Percentiles rank a stretch among this genome's conserved stretches.
These are phyloP conservation scores for Chernovozyma sophiae-reginae DNA, from an alignment of 1,139 yeast genomes.

Conservation along the genomic window DNA sequence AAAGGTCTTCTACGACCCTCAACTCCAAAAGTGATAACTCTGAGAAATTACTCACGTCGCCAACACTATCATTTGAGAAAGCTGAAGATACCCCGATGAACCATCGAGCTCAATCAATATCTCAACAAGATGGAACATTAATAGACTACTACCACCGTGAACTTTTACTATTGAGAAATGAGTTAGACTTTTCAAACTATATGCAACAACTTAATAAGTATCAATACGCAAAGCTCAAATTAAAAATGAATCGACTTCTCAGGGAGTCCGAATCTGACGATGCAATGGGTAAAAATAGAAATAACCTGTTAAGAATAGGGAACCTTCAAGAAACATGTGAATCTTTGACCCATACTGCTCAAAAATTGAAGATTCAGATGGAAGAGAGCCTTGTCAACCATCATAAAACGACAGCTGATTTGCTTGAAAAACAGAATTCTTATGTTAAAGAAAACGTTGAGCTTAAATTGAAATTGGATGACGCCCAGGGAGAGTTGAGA, in stretches of 20 bases:
- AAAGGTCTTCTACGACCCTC: constrained; percentile 1
- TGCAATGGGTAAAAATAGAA: constrained; percentile 7
- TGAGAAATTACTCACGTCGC: not conserved
- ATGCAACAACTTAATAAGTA: constrained; percentile 49
- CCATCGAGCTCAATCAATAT: not conserved
- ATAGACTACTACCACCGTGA: constrained; percentile 54
- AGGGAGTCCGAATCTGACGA: constrained; percentile 13
- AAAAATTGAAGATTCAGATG: constrained; percentile 12
- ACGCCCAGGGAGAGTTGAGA: constrained; percentile 21
- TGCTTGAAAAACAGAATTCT: constrained; percentile 6
- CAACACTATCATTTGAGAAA: not conserved
- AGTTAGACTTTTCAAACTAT: constrained; percentile 58
- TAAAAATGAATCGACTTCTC: constrained; percentile 22
- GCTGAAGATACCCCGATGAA: not conserved
- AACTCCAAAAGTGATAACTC: constrained; percentile 1
- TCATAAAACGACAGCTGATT: constrained; percentile 4
- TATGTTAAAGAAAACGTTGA: constrained; percentile 19
- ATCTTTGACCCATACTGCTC: constrained; percentile 14
- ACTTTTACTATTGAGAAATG: constrained; percentile 54
- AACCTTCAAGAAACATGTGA: constrained; percentile 1
- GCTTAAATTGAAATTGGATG: constrained; percentile 21
- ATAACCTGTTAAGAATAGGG: constrained; percentile 5
- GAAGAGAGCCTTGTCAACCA: constrained; percentile 8
- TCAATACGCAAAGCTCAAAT: constrained; percentile 36
- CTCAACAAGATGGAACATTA: constrained; percentile 18